Percentiles rank a stretch among this genome's conserved stretches.
Evolutionary conservation across 805 yeast genomes (phyloP).

Genomic region (Candida dajiaensis): DNA sequence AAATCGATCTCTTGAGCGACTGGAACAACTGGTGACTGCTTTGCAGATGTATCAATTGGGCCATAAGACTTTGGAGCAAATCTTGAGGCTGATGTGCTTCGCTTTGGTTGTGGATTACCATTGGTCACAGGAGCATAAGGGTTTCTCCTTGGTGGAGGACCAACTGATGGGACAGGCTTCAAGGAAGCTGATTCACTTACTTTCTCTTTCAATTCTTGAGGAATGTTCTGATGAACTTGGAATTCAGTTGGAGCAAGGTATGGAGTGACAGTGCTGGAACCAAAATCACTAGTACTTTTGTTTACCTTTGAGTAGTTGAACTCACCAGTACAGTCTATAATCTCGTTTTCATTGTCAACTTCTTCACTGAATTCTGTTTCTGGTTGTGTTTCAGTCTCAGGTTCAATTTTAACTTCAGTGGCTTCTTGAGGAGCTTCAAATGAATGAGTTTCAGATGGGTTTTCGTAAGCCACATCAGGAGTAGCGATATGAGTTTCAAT

Average conservation of each 20-base stretch:
- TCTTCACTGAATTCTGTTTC: background rate
- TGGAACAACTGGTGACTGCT: constrained; percentile 2
- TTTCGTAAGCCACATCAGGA: background rate
- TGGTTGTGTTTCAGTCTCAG: background rate
- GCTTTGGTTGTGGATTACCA: background rate
- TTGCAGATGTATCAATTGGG: background rate
- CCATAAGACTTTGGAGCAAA: constrained; percentile 5
- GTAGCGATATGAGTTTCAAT: background rate
- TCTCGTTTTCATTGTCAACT: background rate
- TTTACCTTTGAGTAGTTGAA: background rate
- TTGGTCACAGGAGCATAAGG: background rate
- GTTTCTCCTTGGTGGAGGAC: background rate
- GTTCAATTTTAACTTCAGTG: background rate
- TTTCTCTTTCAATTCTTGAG: constrained; percentile 4
- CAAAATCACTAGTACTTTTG: constrained; percentile 13
- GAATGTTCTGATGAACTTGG: constrained; percentile 10
- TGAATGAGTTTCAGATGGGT: background rate
- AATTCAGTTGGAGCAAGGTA: constrained; percentile 3
- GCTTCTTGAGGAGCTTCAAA: background rate
- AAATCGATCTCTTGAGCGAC: constrained; percentile 17
- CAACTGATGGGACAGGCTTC: background rate
- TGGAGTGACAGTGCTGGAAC: constrained; percentile 3
- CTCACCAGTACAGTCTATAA: background rate
- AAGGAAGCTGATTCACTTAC: background rate
- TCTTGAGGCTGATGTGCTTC: constrained; percentile 2